Evolutionary conservation across 2,329 filamentous ascomycete species (phyloP).

Genomic region (Verticillium albo-atrum): DNA sequence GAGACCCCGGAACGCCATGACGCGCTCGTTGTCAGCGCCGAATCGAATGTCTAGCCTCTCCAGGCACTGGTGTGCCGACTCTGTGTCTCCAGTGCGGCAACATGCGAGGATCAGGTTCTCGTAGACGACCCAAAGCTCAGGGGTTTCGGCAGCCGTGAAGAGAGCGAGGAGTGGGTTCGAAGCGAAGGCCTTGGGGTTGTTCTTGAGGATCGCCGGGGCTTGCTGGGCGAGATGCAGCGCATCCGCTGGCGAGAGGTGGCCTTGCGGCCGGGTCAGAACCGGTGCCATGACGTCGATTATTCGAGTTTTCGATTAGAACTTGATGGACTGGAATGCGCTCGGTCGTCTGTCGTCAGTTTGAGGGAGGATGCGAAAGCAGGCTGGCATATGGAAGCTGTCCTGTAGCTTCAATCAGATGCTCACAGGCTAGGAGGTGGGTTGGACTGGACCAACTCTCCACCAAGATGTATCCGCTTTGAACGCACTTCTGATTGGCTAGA

Average conservation of each 20-base stretch:
- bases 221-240: conserved; percentile 57
- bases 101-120: conserved; percentile 85
- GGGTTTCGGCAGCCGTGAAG: conserved; percentile 59
- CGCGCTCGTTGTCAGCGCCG: conserved; percentile 75
- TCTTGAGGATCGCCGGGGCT: conserved; percentile 52
- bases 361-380: too few species aligned
- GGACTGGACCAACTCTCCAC: too few species aligned
- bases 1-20: conserved; percentile 78
- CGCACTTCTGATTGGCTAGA: neutral
- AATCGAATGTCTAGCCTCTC: conserved; percentile 76
- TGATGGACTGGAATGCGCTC: too few species aligned
- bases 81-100: conserved; percentile 78
- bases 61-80: conserved; percentile 70
- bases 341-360: too few species aligned
- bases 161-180: conserved; percentile 50
- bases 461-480: too few species aligned
- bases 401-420: too few species aligned
- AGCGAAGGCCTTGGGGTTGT: conserved; percentile 48
- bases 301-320: too few species aligned
- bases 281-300: conserved; percentile 38
- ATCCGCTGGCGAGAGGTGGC: conserved; percentile 50
- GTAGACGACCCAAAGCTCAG: conserved; percentile 78
- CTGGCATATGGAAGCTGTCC: too few species aligned
- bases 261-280: conserved; percentile 52
- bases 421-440: too few species aligned